Evolutionary conservation across 495 filamentous ascomycete genomes (phyloP), one percentile per base, ranked within the genome.

Genomic region (Penicillium bialowiezense): DNA sequence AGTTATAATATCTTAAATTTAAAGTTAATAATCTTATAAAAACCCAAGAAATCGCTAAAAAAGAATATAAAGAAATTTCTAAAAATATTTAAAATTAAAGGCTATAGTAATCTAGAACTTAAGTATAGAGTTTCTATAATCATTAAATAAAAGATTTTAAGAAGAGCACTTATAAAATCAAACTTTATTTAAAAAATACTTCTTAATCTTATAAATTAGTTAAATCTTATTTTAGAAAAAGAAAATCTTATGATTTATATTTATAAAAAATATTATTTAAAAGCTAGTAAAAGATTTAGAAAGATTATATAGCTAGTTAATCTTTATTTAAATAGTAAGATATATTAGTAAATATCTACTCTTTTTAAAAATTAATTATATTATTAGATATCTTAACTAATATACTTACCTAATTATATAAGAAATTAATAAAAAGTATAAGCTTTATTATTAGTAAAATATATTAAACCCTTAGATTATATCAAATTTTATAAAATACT

Each of bases 371-470:
- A 19, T 24, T 31, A 13, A 34, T 34, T 7, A 34, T 34, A 5
- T 13, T 34, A 9, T 34, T 20, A 58, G 44, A 10, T 20, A 46
- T 50, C 14, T 39, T 50, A 21, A 47, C 29, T 4, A 29, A 53
- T 1, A 26, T 44, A 18, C 41, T 52, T 6, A 42, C 42, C 24
- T 19, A 51, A 17, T 35, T 55, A 23, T 24, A 37, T 33, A 47
- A 55, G 26, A 42, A 55, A 17, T 46, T 47, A 5, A 26, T 38
- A 7, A 49, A 57, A 38, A 48, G 40, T 36, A 40, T 48, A 9
- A 20, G 47, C 13, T 48, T 40, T 33, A 51, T 41, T 2, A 41
- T 54, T 28, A 47, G 55, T 9, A 51, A 58, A 20, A 58, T 58
- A 13, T 58, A 58, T 51, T 42, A 42, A 15, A 48, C 31, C 4